Percentiles rank a stretch among this genome's conserved stretches.
Evolutionary conservation across 257 asterid genomes (phyloP).

Genomic region (Solanum pinnatisectum): DNA sequence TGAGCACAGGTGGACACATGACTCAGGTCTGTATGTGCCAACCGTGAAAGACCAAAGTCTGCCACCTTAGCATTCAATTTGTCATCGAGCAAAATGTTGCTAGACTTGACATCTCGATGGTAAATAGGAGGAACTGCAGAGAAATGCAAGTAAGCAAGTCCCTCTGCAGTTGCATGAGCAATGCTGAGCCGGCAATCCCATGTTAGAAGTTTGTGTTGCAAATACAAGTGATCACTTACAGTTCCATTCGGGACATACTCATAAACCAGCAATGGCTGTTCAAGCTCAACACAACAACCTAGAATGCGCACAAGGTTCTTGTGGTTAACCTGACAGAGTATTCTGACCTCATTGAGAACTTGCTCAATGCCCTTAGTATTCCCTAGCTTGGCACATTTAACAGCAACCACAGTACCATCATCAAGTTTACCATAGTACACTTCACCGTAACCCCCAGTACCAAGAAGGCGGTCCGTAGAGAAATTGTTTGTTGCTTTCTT

Average conservation of each 20-base stretch:
- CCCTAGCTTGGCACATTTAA: conserved; percentile 87
- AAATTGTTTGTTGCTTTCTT: conserved; percentile 78
- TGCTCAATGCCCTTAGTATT: conserved; percentile 78
- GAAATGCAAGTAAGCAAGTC: conserved; percentile 81
- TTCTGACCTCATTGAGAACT: conserved; percentile 83
- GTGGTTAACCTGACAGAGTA: conserved; percentile 89
- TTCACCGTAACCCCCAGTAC: conserved; percentile 83
- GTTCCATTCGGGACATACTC: conserved; percentile 67
- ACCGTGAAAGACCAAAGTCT: conserved; percentile 76
- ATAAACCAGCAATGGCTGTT: conserved; percentile 76
- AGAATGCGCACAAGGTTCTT: conserved; percentile 67
- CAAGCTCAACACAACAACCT: conserved; percentile 92
- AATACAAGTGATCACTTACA: conserved; percentile 42
- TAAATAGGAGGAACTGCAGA: conserved; percentile 81
- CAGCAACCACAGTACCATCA: conserved; percentile 65
- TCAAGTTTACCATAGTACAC: conserved; percentile 65
- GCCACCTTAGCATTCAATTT: conserved; percentile 66
- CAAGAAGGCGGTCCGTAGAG: conserved; percentile 72
- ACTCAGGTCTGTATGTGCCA: conserved; percentile 82
- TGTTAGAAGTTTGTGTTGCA: conserved; percentile 17
- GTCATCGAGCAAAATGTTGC: conserved; percentile 73
- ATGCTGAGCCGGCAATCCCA: conserved; percentile 52
- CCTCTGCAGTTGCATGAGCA: conserved; percentile 82
- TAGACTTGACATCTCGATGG: conserved; percentile 87
- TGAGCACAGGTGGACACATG: conserved; percentile 92